Evolutionary conservation across 2,329 filamentous ascomycete species (phyloP).

Genomic region (Microsporum canis): DNA sequence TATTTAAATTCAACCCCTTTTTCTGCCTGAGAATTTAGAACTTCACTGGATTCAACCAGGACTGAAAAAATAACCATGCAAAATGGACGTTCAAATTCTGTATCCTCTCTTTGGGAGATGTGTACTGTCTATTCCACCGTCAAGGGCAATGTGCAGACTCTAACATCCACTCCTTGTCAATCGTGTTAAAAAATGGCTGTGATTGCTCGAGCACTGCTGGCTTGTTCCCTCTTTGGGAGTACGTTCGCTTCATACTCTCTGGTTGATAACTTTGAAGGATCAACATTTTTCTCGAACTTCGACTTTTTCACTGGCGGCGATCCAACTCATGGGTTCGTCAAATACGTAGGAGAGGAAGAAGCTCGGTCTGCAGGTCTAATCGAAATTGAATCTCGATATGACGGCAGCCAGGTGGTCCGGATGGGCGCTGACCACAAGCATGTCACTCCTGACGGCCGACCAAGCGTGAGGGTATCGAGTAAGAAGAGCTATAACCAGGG

Average conservation of each 20-base stretch:
- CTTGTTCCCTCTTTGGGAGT: not conserved
- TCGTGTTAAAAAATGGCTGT: not conserved
- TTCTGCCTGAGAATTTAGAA: not conserved
- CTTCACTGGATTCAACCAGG: not conserved
- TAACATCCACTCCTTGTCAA: not conserved
- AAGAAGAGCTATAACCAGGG: constrained; percentile 37
- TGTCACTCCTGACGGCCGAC: constrained; percentile 29
- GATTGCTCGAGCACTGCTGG: not conserved
- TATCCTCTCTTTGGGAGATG: not conserved
- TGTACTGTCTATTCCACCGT: not conserved
- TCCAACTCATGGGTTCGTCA: constrained; percentile 42
- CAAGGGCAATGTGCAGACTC: not conserved
- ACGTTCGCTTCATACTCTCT: constrained; percentile 18
- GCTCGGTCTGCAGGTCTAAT: constrained; percentile 30
- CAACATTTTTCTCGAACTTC: constrained; percentile 41
- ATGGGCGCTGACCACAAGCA: constrained; percentile 37
- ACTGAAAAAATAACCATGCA: not conserved
- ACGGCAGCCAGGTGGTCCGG: constrained; percentile 26
- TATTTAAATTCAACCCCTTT: not conserved
- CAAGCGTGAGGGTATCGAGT: constrained; percentile 36
- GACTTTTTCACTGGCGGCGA: constrained; percentile 39
- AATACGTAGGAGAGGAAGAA: constrained; percentile 35
- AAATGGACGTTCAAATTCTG: not conserved
- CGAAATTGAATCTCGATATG: constrained; percentile 20
- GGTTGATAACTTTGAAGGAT: constrained; percentile 34